Base-by-base conservation (phyloP, 257 asterid genomes). In the Nicotiana tomentosiformis region DNA sequence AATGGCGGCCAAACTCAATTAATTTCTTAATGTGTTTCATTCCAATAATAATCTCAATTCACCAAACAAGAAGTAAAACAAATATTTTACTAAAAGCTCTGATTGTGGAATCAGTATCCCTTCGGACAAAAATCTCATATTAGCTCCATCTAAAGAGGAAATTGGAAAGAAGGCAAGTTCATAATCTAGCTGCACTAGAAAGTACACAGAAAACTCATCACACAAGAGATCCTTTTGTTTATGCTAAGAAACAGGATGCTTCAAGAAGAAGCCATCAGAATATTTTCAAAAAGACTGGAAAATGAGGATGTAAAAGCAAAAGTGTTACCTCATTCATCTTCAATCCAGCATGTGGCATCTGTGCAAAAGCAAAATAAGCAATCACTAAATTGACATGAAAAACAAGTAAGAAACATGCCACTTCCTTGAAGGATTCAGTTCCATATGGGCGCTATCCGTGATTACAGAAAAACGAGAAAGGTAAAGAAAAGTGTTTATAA, bases 291-390 rank as follows among this genome's bases (percentile, higher is more conserved):
- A 70, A 6, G 37, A 37, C 56, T 68, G 39, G 56, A 37, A 68
- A 55, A 14, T 55, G 18, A 55, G 61, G 23, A 49, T 23, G 16
- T 49, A 7, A 74, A 61, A 51, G 5, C 33, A 74, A 51, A 23
- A 33, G 64, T 76, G 65, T 58, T 58, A 58, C 65, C 80, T 76
- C 64, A 16, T 8, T 51, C 80, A 76, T 76, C 80, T 49, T 76
- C 64, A 76, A 29, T 8, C 80, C 9, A 76, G 80, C 80, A 76
- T 14, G 64, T 8, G 80, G 80, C 46, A 76, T 26, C 64, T 51
- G 80, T 15, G 2, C 9, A 9, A 51, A 51, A 76, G 46, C 15
- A 51, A 53, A 26, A 26, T 14, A 51, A 51, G 61, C 46, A 51
- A 26, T 51, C 43, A 76, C 2, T 15, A 76, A 76, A 76, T 26